Evolutionary conservation across 2,329 filamentous ascomycete species (phyloP), one percentile per base, ranked within the genome.

Genomic region (Aspergillus udagawae): DNA sequence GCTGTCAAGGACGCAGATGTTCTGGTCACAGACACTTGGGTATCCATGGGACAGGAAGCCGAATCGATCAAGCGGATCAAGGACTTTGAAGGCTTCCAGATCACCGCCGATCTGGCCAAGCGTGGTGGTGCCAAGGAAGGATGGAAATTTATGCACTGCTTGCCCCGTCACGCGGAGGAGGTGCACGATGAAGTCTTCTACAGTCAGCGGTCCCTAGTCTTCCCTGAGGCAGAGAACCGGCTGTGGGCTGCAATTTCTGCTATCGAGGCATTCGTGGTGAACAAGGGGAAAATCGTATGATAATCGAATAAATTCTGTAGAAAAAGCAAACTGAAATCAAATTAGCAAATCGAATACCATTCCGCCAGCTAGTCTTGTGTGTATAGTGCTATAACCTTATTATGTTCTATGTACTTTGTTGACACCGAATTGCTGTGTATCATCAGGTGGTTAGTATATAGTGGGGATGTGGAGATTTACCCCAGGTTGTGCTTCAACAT

Each of bases 91-190:
- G 92, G 93, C 14, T 99, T 92, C 77, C 93, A 97, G 73, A 89
- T 99, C 69, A 97, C 93, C 2, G 84, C 87, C 50, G 90, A 94
- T 47, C 80, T 99, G 64, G 93, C 92, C 1, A 84, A 87, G 75
- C 83, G 87, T 51, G 92, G 92, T 47, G 92, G 91, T 21, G 94
- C 94, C 45, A 96, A 94, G 73, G 81, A 88, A 14, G 83, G 84
- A 61, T 99, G 94, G 94, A 92, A 91, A 75, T 99, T 99, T 74
- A 97, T 99, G 94, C 94, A 99, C 79, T 99, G 94, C 73, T 77
- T 99, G 58, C 94, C 94, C 14, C 85, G 94, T 61, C 92, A 99
- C 71, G 84, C 85, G 0, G 93, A 99, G 74, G 94, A 99, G 78
- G 94, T 99, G 35, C 86, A 84, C 57, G 93, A 99, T 69, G 92